Evolutionary conservation across 2,329 filamentous ascomycete species (phyloP).

Genomic region (Sarocladium kiliense): DNA sequence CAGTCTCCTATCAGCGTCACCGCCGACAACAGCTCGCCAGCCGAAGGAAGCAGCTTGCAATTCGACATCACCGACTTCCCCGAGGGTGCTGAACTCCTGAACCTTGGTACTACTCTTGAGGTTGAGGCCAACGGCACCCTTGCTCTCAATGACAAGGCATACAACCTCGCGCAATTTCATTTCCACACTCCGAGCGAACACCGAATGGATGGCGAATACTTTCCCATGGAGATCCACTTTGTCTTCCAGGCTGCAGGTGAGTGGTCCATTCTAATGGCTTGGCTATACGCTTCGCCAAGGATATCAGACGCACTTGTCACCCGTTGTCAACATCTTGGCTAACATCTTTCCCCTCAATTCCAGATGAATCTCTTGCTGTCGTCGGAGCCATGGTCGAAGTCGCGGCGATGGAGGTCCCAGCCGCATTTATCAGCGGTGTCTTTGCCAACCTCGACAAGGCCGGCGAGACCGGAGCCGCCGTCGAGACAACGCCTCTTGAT

Average conservation of each 20-base stretch:
- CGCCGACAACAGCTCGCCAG: slow-evolving; percentile 13
- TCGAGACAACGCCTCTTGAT: slow-evolving; percentile 29
- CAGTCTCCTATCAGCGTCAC: slow-evolving; percentile 51
- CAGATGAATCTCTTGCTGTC: slow-evolving; percentile 21
- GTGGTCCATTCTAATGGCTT: slow-evolving; percentile 1
- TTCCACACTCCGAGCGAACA: slow-evolving; percentile 56
- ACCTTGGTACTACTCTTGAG: slow-evolving; percentile 42
- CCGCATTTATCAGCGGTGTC: slow-evolving; percentile 25
- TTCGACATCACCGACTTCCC: slow-evolving; percentile 26
- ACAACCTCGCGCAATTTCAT: slow-evolving; percentile 46
- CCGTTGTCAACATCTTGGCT: neutral
- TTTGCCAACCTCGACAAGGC: slow-evolving; percentile 32
- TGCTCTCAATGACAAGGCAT: slow-evolving; percentile 29
- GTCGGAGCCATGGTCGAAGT: slow-evolving; percentile 32
- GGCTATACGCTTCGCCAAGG: neutral
- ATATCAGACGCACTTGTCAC: neutral
- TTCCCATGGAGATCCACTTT: slow-evolving; percentile 35
- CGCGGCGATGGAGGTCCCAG: slow-evolving; percentile 13
- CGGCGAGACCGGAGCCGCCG: slow-evolving; percentile 25
- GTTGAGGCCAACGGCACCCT: slow-evolving; percentile 41
- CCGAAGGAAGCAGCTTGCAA: slow-evolving; percentile 20
- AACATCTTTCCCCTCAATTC: neutral
- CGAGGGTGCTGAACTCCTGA: slow-evolving; percentile 33
- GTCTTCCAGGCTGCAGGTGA: slow-evolving; percentile 30
- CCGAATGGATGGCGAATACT: slow-evolving; percentile 36